Evolutionary conservation across 1,139 yeast genomes (phyloP).

Genomic region (Yamadazyma trypodendri): DNA sequence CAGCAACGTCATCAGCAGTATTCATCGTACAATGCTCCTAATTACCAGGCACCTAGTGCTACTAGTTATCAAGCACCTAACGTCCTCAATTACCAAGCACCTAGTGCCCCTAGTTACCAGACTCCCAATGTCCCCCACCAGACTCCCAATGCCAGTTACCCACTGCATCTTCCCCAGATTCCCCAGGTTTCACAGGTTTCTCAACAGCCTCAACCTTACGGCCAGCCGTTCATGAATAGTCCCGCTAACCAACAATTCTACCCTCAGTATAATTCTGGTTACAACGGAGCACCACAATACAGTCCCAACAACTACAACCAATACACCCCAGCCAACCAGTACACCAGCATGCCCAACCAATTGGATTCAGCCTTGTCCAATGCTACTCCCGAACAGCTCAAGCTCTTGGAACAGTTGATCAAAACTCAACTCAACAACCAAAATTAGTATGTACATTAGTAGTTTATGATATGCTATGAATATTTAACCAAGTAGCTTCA

Average conservation of each 20-base stretch:
- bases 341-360: slow-evolving; percentile 5
- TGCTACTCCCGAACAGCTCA: slow-evolving; percentile 23
- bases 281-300: too few species aligned
- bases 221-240: slow-evolving; percentile 7
- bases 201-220: slow-evolving; percentile 6
- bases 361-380: slow-evolving; percentile 14
- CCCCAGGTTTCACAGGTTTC: slow-evolving; percentile 3
- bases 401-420: slow-evolving; percentile 30
- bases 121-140: not conserved
- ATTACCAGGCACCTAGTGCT: slow-evolving; percentile 7
- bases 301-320: too few species aligned
- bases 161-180: slow-evolving; percentile 7
- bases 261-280: slow-evolving; percentile 4
- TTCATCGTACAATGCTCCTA: slow-evolving; percentile 8
- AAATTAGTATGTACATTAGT: not conserved
- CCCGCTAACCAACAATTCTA: slow-evolving; percentile 6
- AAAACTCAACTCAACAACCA: slow-evolving; percentile 20
- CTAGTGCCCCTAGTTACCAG: slow-evolving; percentile 7
- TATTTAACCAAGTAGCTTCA: slow-evolving; percentile 11
- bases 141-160: slow-evolving; percentile 2
- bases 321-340: not conserved
- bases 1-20: slow-evolving; percentile 11
- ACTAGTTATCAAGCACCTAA: slow-evolving; percentile 6
- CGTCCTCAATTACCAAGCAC: slow-evolving; percentile 1
- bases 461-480: not conserved